phyloP scores from a whole-genome alignment of 306 rosid species.

The Cucurbita moschata region DNA sequence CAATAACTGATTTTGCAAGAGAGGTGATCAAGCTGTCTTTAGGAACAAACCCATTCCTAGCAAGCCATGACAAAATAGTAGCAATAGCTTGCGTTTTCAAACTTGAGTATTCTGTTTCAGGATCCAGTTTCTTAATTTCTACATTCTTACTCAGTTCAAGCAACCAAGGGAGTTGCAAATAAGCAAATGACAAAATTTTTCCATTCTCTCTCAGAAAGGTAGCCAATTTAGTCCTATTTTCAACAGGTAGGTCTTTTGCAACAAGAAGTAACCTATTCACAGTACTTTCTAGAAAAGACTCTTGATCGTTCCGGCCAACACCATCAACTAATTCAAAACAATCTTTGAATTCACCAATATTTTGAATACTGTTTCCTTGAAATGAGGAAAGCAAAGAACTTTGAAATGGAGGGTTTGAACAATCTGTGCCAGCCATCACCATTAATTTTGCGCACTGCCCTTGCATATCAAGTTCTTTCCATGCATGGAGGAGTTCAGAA shows the following conservation, averaged over 20 bases:
- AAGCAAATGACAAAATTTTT: constrained; percentile 62
- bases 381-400: constrained; percentile 39
- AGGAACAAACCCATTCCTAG: constrained; percentile 78
- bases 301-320: constrained; percentile 33
- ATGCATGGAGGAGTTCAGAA: constrained; percentile 75
- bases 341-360: constrained; percentile 28
- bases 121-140: constrained; percentile 26
- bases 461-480: constrained; percentile 97
- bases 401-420: constrained; percentile 36
- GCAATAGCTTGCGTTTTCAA: constrained; percentile 53
- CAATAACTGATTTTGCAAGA: constrained; percentile 67
- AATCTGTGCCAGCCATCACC: constrained; percentile 34
- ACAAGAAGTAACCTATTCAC: constrained; percentile 35
- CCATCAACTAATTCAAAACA: constrained; percentile 25
- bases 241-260: constrained; percentile 56
- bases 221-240: constrained; percentile 51
- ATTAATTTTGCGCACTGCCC: constrained; percentile 69
- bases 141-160: constrained; percentile 54
- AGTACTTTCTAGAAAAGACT: constrained; percentile 36
- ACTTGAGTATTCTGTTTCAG: constrained; percentile 44
- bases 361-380: constrained; percentile 27
- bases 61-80: constrained; percentile 86
- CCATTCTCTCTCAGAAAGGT: constrained; percentile 68
- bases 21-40: constrained; percentile 58
- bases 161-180: constrained; percentile 80